Evolutionary conservation across 495 filamentous ascomycete genomes (phyloP).

Genomic region (Darksidea phi): DNA sequence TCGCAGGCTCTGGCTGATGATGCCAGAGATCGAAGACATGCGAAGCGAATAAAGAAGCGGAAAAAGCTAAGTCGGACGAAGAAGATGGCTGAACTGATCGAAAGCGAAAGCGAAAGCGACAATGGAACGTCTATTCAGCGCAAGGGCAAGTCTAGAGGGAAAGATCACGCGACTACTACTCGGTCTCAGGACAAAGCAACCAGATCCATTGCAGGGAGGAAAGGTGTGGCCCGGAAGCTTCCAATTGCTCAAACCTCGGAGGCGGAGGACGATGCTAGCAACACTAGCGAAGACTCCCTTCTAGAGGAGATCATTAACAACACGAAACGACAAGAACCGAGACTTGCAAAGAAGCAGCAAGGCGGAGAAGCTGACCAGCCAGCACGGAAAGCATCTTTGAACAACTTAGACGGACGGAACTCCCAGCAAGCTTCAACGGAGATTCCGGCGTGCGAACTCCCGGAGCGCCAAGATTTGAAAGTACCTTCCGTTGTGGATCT

Average conservation of each 20-base stretch:
- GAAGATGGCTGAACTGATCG: neutral
- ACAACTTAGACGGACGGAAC: too few species aligned
- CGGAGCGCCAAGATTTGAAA: too few species aligned
- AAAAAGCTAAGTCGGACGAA: constrained; percentile 3
- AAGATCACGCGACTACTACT: neutral
- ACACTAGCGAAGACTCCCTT: constrained; percentile 2
- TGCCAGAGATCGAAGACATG: neutral
- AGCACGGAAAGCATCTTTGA: too few species aligned
- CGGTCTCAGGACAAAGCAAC: neutral
- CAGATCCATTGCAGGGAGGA: too few species aligned
- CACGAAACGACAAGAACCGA: neutral
- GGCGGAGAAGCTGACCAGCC: too few species aligned
- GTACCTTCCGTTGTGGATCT: too few species aligned
- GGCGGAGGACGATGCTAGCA: neutral
- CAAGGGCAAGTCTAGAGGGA: too few species aligned
- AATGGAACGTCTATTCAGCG: neutral
- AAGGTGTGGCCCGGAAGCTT: neutral
- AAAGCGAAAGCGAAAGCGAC: constrained; percentile 13
- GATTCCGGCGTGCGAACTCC: too few species aligned
- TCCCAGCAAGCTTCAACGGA: too few species aligned
- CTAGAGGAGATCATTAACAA: constrained; percentile 7
- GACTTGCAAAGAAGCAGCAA: neutral
- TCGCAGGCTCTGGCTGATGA: neutral
- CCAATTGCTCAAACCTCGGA: neutral
- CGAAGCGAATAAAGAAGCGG: constrained; percentile 23